Base-by-base conservation (phyloP, 2,329 filamentous ascomycete genomes). In the Claviceps digitariae region DNA sequence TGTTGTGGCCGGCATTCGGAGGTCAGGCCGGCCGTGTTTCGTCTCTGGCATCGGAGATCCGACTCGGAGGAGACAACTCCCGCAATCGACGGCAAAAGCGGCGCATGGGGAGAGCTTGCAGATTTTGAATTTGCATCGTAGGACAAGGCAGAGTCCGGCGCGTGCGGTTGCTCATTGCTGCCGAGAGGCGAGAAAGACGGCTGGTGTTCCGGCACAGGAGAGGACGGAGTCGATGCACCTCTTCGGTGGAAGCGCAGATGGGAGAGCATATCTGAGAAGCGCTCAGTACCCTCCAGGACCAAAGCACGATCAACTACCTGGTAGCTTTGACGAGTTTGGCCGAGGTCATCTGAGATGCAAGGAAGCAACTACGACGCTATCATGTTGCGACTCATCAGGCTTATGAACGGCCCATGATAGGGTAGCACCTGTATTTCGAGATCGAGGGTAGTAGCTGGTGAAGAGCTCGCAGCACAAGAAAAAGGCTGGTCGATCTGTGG, bases 171-270 rank as follows among this genome's bases (percentile, higher is more conserved):
- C 55, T 71, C 67, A 44, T 73, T 68, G 45, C 67, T 68, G 58
- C 57, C 61, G 49, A 63, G 54, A 56, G 66, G 63, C 54, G 66
- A 73, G 59, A 57, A 68, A 59, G 72, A 56, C 3, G 44, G 74
- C 41, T 69, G 62, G 54, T 72, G 73, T 54, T 80, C 76, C 52
- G 72, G 69, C 27, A 71, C 63, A 5, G 78, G 77, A 36, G 78
- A 79, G 25, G 73, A 70, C 56, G 78, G 77, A 67, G 74, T 78
- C 53, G 77, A 80, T 59, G 73, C 72, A 48, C 71, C 76, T 61
- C 77, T 75, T 60, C 78, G 75, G 61, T 81, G 78, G 66, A 81
- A 80, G 61, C 77, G 76, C 48, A 81, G 70, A 65, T 76, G 73
- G 58, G 74, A 76, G 52, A 77, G 69, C 75, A 78, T 77, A 13